Conservation (phyloP, 352 stramenopile genomes). For the Globisporangium alternatum region DNA sequence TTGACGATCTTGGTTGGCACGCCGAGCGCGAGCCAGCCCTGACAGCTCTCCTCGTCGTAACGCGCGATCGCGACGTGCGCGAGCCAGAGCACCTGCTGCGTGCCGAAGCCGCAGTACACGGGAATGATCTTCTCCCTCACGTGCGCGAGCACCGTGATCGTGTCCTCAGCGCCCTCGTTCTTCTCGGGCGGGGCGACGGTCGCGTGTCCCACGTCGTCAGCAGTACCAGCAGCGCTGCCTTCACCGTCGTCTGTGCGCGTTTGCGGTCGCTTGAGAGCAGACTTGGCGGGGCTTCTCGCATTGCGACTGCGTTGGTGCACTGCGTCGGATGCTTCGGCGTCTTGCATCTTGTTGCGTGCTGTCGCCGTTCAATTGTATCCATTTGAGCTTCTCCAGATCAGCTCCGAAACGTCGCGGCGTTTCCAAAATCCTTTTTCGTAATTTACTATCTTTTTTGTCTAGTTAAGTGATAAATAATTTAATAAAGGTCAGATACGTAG, state of each 20-base stretch:
- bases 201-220: background rate
- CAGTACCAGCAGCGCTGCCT: background rate
- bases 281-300: background rate
- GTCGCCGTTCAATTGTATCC: slow-evolving; percentile 14
- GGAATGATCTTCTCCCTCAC: slow-evolving; percentile 71
- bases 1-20: slow-evolving; percentile 41
- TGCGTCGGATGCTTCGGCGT: background rate
- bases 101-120: slow-evolving; percentile 66
- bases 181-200: background rate
- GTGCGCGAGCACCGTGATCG: slow-evolving; percentile 61
- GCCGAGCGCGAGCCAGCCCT: slow-evolving; percentile 60
- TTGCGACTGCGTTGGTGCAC: background rate
- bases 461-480: too few relatives aligned
- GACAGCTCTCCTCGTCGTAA: slow-evolving; percentile 49
- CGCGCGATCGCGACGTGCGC: slow-evolving; percentile 68
- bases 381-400: background rate
- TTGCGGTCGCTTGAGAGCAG: slow-evolving; percentile 3
- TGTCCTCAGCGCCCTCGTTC: slow-evolving; percentile 50
- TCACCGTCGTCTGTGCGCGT: background rate
- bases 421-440: background rate
- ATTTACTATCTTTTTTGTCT: too few relatives aligned
- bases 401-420: background rate
- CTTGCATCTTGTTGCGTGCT: slow-evolving; percentile 6
- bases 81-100: slow-evolving; percentile 70
- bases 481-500: too few relatives aligned